phyloP scores from a whole-genome alignment of 257 asterid genomes.

The Solanum chiquidenum region DNA sequence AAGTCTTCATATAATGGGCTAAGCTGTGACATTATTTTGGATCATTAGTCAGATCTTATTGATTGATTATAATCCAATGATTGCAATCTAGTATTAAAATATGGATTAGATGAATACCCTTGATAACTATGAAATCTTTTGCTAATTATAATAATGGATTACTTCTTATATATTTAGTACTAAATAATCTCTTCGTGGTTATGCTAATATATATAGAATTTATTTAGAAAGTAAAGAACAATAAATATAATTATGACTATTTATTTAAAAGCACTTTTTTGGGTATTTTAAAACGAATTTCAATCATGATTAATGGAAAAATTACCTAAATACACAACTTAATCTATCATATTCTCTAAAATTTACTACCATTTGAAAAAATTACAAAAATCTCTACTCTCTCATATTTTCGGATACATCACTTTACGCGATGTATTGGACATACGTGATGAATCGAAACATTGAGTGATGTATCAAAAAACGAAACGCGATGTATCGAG shows the following conservation, averaged over 20 bases:
- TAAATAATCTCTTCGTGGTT: not conserved
- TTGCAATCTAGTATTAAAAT: not conserved
- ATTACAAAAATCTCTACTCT: not conserved
- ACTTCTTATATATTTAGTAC: not conserved
- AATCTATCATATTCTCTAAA: not conserved
- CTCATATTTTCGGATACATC: too few relatives aligned
- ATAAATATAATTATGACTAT: not conserved
- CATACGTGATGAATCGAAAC: too few relatives aligned
- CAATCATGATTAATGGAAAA: not conserved
- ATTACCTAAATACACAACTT: too few relatives aligned
- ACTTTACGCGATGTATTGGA: too few relatives aligned
- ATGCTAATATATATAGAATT: not conserved
- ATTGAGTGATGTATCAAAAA: too few relatives aligned
- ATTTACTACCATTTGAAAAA: not conserved
- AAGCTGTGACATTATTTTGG: not conserved
- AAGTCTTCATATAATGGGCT: not conserved
- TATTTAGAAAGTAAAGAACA: not conserved
- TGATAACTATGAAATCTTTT: not conserved
- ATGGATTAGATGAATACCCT: not conserved
- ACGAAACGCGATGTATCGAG: not conserved
- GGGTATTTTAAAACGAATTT: not conserved
- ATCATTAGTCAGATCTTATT: not conserved
- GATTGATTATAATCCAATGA: not conserved
- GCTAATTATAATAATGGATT: not conserved
- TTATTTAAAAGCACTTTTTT: not conserved